Base-by-base conservation (phyloP, 148 eudicot genomes). In the Oxyria digyna region DNA sequence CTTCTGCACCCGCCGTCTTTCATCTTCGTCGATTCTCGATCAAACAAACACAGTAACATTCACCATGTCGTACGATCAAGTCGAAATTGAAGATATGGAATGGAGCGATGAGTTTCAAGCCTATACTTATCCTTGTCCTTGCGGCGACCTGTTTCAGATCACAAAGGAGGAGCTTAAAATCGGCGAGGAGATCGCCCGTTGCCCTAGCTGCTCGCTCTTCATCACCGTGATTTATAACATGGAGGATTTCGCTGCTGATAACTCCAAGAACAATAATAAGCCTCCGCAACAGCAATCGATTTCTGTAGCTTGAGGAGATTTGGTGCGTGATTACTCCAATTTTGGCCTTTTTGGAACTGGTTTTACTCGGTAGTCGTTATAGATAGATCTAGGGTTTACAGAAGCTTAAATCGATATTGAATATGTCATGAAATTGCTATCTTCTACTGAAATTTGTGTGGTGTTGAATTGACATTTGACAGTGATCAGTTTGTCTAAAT, bases 1-100 rank as follows among this genome's bases (percentile, higher is more conserved):
- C n/a, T n/a, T n/a, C n/a, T n/a, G n/a, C n/a, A n/a, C n/a, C n/a
- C n/a, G n/a, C n/a, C n/a, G n/a, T n/a, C n/a, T n/a, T n/a, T n/a
- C n/a, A 20, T 49, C 3, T 1, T 11, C 55, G 24, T 48, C 8
- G 3, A 2, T 6, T 21, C 55, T 49, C 55, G 3, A 20, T 20
- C 26, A 21, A 49, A 20, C 18, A 0, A 20, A 45, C 3, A 45
- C 6, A 3, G 38, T 14, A 17, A 32, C 21, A 20, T 32, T 15
- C 7, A 70, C 23, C 70, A 91, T 93, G 98, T 93, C 97, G 74
- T 93, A 93, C 85, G 98, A 93, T 70, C 92, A 90, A 23, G 97
- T 93, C 32, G 98, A 93, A 85, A 93, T 93, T 31, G 98, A 93
- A 72, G 98, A 93, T 77, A 93, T 93, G 98, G 98, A 93, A 77